Evolutionary conservation across 257 asterid species (phyloP), one percentile per base, ranked within the genome.

Genomic region (Solanum chmielewskii): DNA sequence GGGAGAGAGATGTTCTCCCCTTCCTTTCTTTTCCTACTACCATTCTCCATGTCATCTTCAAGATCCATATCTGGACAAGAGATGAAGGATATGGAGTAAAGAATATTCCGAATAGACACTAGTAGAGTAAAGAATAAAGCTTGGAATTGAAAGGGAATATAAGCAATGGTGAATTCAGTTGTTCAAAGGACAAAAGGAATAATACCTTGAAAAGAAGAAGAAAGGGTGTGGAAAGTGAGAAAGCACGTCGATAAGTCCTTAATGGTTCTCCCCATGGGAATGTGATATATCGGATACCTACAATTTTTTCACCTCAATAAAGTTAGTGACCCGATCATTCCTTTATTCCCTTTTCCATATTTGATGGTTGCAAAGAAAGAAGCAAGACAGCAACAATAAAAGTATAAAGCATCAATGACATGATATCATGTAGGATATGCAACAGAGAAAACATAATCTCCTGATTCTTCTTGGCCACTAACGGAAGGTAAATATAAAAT

Each of bases 201-300:
- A 70, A 14, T 85, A 92, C 94, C 94, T 89, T 91, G 93, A 86
- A 92, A 92, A 73, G 94, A 91, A 42, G 93, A 91, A 49, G 94
- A 92, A 83, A 92, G 92, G 78, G 93, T 92, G 89, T 92, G 94
- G 89, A 90, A 92, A 64, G 94, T 88, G 83, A 92, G 94, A 82
- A 92, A 92, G 88, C 91, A 89, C 33, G 94, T 86, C 78, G 92
- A 89, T 90, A 92, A 87, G 91, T 91, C 94, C 88, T 91, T 92
- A 60, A 89, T 85, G 71, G 92, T 90, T 89, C 91, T 90, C 45
- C 93, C 92, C 91, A 91, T 90, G 15, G 94, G 94, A 83, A 92
- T 92, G 87, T 91, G 92, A 83, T 92, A 92, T 86, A 92, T 92
- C 10, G 94, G 94, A 76, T 92, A 92, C 94, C 94, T 92, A 87